Evolutionary conservation across 2,329 filamentous ascomycete genomes (phyloP).

Genomic region (Helicocarpus griseus): DNA sequence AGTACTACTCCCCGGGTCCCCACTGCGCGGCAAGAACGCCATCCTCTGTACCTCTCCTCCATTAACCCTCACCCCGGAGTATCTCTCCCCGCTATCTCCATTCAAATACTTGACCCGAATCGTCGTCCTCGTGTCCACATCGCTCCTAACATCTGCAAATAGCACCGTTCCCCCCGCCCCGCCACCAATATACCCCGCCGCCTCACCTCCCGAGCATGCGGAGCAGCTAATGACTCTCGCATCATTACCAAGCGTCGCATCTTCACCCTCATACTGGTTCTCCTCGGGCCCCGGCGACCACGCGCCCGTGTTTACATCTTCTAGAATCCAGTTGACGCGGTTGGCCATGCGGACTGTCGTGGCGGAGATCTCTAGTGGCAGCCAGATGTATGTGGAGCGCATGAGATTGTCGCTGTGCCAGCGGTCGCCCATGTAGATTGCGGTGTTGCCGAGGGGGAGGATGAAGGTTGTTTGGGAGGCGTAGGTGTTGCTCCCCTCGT

Average conservation of each 20-base stretch:
- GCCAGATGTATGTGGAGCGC: slow-evolving; percentile 55
- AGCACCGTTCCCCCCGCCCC: slow-evolving; percentile 37
- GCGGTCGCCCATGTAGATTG: slow-evolving; percentile 52
- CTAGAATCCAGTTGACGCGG: slow-evolving; percentile 46
- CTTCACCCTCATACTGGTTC: slow-evolving; percentile 44
- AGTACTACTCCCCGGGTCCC: background rate
- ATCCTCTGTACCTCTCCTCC: slow-evolving; percentile 38
- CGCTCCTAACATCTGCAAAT: slow-evolving; percentile 39
- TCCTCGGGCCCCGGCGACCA: slow-evolving; percentile 39
- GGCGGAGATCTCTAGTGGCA: slow-evolving; percentile 47
- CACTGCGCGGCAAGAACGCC: slow-evolving; percentile 46
- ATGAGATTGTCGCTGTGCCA: slow-evolving; percentile 54
- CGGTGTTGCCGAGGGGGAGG: slow-evolving; percentile 34
- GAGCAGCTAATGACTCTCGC: slow-evolving; percentile 41
- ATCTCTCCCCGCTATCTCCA: slow-evolving; percentile 44
- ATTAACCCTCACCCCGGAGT: slow-evolving; percentile 48
- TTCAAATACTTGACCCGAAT: slow-evolving; percentile 49
- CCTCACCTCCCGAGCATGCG: slow-evolving; percentile 40
- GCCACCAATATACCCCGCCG: slow-evolving; percentile 49
- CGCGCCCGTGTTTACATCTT: slow-evolving; percentile 31
- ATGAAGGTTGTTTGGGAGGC: slow-evolving; percentile 53
- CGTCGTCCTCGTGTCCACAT: slow-evolving; percentile 39
- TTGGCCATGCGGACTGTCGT: slow-evolving; percentile 38
- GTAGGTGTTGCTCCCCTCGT: slow-evolving; percentile 49
- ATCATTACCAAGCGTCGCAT: slow-evolving; percentile 30